phyloP scores from a whole-genome alignment of 106 monocot genomes.

The Iris macrosiphon region DNA sequence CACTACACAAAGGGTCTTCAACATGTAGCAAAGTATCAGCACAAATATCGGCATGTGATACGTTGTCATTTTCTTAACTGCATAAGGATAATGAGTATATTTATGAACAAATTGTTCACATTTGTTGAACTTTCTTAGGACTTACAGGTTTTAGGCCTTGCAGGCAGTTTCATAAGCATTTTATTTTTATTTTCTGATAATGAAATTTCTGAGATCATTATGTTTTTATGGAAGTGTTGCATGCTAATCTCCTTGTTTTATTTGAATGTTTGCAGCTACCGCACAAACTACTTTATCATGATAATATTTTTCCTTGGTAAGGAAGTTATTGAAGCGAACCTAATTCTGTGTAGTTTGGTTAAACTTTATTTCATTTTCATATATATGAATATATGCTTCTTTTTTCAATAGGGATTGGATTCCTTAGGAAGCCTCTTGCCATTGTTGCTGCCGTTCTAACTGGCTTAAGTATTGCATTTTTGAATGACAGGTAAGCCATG shows the following conservation, averaged over 20 bases:
- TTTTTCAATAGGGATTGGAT: constrained; percentile 42
- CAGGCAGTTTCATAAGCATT: too few relatives aligned
- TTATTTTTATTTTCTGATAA: too few relatives aligned
- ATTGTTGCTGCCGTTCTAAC: constrained; percentile 57
- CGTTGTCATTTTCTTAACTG: too few relatives aligned
- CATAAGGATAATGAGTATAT: too few relatives aligned
- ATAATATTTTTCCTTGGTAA: constrained; percentile 25
- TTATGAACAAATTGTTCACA: too few relatives aligned
- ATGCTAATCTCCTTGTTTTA: background rate
- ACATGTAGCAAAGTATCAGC: too few relatives aligned
- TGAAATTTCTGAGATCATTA: too few relatives aligned
- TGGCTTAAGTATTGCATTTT: constrained; percentile 57
- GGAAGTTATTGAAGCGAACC: background rate
- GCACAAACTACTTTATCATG: constrained; percentile 16
- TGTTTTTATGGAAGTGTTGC: too few relatives aligned
- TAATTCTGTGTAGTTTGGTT: background rate
- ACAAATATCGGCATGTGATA: too few relatives aligned
- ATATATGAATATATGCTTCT: background rate
- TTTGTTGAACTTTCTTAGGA: too few relatives aligned
- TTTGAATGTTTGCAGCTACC: constrained; percentile 26
- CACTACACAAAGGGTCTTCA: too few relatives aligned
- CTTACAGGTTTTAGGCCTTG: too few relatives aligned
- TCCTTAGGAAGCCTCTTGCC: constrained; percentile 61
- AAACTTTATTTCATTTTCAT: background rate
- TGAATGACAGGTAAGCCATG: constrained; percentile 61